Evolutionary conservation across 306 rosid genomes (phyloP).

Genomic region (Vigna unguiculata): DNA sequence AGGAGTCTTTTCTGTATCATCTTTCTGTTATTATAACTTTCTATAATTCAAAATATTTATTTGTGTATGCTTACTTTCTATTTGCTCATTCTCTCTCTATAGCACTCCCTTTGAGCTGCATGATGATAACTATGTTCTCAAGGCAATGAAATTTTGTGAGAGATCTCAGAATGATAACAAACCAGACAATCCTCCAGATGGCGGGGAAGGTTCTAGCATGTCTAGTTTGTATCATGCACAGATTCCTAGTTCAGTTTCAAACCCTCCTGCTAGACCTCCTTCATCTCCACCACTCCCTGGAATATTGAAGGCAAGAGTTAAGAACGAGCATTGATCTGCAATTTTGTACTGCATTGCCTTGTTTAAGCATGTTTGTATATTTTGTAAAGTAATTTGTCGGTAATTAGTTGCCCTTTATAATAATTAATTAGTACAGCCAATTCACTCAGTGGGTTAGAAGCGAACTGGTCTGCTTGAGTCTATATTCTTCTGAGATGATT

Average conservation of each 20-base stretch:
- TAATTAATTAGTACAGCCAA: slow-evolving; percentile 44
- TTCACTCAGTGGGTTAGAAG: slow-evolving; percentile 50
- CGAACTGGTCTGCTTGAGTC: slow-evolving; percentile 46
- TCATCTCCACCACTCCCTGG: slow-evolving; percentile 93
- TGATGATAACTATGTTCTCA: slow-evolving; percentile 85
- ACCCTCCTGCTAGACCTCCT: slow-evolving; percentile 67
- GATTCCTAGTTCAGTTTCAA: slow-evolving; percentile 55
- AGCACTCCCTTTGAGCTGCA: slow-evolving; percentile 98
- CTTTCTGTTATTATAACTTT: slow-evolving; percentile 16
- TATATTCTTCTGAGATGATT: slow-evolving; percentile 42
- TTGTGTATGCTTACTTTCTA: slow-evolving; percentile 11
- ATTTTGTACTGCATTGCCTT: slow-evolving; percentile 29
- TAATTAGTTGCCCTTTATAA: slow-evolving; percentile 38
- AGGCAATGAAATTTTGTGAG: slow-evolving; percentile 86
- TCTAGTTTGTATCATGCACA: slow-evolving; percentile 63
- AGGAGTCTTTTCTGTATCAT: not conserved
- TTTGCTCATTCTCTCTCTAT: slow-evolving; percentile 32
- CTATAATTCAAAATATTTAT: slow-evolving; percentile 13
- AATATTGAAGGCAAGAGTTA: slow-evolving; percentile 87
- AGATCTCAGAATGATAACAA: slow-evolving; percentile 60
- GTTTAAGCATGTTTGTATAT: slow-evolving; percentile 59
- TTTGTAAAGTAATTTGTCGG: slow-evolving; percentile 59
- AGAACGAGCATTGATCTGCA: slow-evolving; percentile 72
- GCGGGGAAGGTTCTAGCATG: slow-evolving; percentile 79
- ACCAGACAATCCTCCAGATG: slow-evolving; percentile 63